Evolutionary conservation across 2,329 filamentous ascomycete species (phyloP).

Genomic region (Diaporthe batatas): DNA sequence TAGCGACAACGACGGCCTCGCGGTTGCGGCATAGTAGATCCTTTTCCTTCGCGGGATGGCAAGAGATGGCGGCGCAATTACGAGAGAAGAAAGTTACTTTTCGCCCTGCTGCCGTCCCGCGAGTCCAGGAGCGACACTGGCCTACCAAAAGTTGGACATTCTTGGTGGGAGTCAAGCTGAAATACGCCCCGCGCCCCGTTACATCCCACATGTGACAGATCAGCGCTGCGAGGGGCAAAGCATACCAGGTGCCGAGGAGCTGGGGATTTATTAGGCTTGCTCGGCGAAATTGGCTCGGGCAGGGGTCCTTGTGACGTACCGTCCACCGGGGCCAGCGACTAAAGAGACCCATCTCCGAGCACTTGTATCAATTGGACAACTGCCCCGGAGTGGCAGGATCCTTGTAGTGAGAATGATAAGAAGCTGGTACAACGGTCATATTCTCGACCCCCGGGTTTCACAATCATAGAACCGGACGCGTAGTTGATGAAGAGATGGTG

Average conservation of each 20-base stretch:
- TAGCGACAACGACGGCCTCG: constrained; percentile 4
- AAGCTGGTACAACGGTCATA: too few relatives aligned
- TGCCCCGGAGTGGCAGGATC: neutral
- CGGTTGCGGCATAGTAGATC: constrained; percentile 18
- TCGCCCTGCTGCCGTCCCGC: neutral
- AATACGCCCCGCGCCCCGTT: constrained; percentile 10
- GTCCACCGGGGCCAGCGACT: constrained; percentile 17
- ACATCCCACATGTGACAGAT: constrained; percentile 24
- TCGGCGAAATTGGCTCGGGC: constrained; percentile 3
- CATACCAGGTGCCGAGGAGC: constrained; percentile 25
- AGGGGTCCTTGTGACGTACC: constrained; percentile 28
- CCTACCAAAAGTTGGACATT: constrained; percentile 1
- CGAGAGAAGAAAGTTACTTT: too few relatives aligned
- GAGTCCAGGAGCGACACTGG: neutral
- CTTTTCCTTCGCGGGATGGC: neutral
- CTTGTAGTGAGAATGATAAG: neutral
- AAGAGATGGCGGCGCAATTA: neutral
- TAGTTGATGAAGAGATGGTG: too few relatives aligned
- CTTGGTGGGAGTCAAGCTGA: neutral
- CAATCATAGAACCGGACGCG: too few relatives aligned
- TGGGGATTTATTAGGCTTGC: neutral
- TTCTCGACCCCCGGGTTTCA: too few relatives aligned
- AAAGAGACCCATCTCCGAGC: constrained; percentile 3
- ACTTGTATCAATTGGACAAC: constrained; percentile 4
- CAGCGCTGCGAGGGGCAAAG: neutral